Percentiles rank a stretch among this genome's conserved stretches.
These are phyloP conservation scores for Penicillium lividum DNA, from an alignment of 495 filamentous ascomycete species.

Conservation along the genomic window DNA sequence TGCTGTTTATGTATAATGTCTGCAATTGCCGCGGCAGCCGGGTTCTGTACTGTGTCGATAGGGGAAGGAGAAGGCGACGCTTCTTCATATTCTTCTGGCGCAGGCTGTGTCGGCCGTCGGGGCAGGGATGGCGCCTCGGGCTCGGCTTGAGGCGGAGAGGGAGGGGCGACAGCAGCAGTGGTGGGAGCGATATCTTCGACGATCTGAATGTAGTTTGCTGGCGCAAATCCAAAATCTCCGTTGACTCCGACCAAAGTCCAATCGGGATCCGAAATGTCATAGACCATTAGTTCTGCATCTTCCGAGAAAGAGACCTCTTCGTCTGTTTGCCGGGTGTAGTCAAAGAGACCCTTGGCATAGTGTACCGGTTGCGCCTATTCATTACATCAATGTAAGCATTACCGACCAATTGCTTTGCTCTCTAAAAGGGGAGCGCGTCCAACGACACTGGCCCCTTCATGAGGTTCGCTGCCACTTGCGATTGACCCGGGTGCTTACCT, in stretches of 20 bases:
- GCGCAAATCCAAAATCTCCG: slow-evolving; percentile 90
- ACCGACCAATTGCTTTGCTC: slow-evolving; percentile 3
- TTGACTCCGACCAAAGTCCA: slow-evolving; percentile 91
- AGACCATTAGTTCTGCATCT: slow-evolving; percentile 80
- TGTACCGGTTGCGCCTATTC: slow-evolving; percentile 68
- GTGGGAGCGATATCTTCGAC: slow-evolving; percentile 34
- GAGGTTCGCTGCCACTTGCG: not conserved
- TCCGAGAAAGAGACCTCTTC: slow-evolving; percentile 96
- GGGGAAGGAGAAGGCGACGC: slow-evolving; percentile 28
- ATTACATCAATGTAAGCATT: slow-evolving; percentile 17
- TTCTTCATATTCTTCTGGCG: slow-evolving; percentile 29
- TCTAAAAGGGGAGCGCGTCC: not conserved
- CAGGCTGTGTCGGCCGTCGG: slow-evolving; percentile 32
- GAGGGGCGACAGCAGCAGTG: slow-evolving; percentile 23
- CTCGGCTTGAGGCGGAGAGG: slow-evolving; percentile 32
- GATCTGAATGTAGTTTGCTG: slow-evolving; percentile 94
- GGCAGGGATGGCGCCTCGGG: slow-evolving; percentile 41
- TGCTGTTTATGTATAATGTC: slow-evolving; percentile 64
- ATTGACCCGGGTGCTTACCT: slow-evolving; percentile 61
- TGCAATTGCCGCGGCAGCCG: slow-evolving; percentile 71
- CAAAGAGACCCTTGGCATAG: slow-evolving; percentile 84
- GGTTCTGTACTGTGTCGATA: slow-evolving; percentile 53
- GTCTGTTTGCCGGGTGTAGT: slow-evolving; percentile 95
- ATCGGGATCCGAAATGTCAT: slow-evolving; percentile 88
- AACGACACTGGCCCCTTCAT: not conserved